Base-by-base conservation (phyloP, 768 basidiomycete genomes). In the Podaxis sp. region DNA sequence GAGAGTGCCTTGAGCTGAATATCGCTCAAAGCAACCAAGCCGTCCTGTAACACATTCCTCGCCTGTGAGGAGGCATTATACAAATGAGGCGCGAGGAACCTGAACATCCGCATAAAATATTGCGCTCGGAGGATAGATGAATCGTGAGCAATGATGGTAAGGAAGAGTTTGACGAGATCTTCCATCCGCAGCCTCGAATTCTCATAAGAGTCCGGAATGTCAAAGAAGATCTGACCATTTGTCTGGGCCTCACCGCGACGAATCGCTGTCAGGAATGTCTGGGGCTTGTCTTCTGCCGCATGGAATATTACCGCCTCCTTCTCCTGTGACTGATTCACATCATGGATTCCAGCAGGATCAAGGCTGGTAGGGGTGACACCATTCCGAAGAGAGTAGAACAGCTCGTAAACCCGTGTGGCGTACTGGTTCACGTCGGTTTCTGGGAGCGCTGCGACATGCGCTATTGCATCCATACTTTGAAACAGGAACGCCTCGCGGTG, bases 61-160 rank as follows among this genome's bases (percentile, higher is more conserved):
- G 87, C 78, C 1, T 79, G 74, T 1, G 74, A 70, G 0, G 88
- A 87, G 4, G 79, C 77, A 53, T 87, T 75, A 69, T 87, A 89
- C 4, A 92, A 74, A 59, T 81, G 70, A 3, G 87, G 85, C 0
- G 82, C 74, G 52, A 90, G 74, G 44, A 80, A 76, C 9, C 84
- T 82, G 17, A 93, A 76, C 28, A 90, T 75, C 4, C 80, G 79
- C 46, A 93, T 74, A 73, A 92, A 92, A 59, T 87, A 80, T 65
- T 91, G 84, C 2, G 90, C 87, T 22, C 90, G 85, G 24, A 83
- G 72, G 52, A 86, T 86, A 4, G 82, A 78, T 15, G 87, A 80
- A 70, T 92, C 87, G 66, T 92, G 87, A 5, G 89, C 90, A 59
- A 93, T 90, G 63, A 93, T 87, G 1, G 91, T 93, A 33, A 92